phyloP scores from a whole-genome alignment of 179 eudicot species.

The Sideroxylon spinosum region DNA sequence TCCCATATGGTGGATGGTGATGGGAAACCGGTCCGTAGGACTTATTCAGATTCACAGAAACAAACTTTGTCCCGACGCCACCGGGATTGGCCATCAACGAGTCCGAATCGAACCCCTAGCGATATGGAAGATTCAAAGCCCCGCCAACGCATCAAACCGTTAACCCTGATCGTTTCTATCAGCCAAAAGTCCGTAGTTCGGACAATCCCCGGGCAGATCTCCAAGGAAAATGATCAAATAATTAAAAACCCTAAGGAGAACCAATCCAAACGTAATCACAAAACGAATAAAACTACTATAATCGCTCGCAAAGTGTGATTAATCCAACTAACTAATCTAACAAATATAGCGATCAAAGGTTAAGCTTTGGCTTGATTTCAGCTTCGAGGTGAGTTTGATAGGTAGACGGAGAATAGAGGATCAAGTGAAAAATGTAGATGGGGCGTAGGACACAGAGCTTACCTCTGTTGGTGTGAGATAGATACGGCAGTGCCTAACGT shows the following conservation, averaged over 20 bases:
- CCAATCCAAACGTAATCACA: constrained; percentile 11
- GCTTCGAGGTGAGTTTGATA: not conserved
- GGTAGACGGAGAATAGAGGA: not conserved
- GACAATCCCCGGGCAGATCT: constrained; percentile 14
- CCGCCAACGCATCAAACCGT: constrained; percentile 45
- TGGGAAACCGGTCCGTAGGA: constrained; percentile 71
- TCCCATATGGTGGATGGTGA: constrained; percentile 17
- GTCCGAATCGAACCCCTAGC: constrained; percentile 27
- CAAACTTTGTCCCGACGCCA: constrained; percentile 62
- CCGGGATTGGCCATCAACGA: constrained; percentile 79
- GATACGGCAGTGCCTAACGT: constrained; percentile 16
- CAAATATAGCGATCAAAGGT: not conserved
- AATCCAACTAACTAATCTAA: not conserved
- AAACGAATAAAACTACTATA: not conserved
- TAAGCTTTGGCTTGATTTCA: not conserved
- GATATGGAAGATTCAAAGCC: constrained; percentile 18
- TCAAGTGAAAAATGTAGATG: not conserved
- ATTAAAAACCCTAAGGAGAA: constrained; percentile 8
- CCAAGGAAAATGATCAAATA: constrained; percentile 1
- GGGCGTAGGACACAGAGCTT: constrained; percentile 8
- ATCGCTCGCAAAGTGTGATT: not conserved
- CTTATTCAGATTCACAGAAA: constrained; percentile 83
- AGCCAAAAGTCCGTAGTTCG: too few relatives aligned
- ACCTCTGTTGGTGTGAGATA: constrained; percentile 21
- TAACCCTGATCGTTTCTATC: constrained; percentile 21